Base-by-base conservation (phyloP, 345 rosid genomes). In the Melastoma malabathricum region DNA sequence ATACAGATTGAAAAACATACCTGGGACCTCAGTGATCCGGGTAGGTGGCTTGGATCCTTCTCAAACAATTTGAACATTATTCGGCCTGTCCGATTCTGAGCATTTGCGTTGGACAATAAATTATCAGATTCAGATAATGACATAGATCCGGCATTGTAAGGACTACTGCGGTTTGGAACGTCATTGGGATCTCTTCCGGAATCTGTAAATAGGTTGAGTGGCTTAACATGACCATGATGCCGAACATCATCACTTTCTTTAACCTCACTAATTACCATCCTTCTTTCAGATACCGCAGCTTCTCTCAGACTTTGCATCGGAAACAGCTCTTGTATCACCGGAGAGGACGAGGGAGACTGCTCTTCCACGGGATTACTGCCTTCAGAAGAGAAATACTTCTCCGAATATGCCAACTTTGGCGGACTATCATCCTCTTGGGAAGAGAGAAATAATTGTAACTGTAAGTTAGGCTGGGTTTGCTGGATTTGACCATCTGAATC, bases 121-220 rank as follows among this genome's bases (percentile, higher is more conserved):
- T 72, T 86, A 59, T 88, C 97, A 17, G 97, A 88, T 47, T 94
- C 97, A 56, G 97, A 84, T 52, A 94, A 88, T n/a, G 89, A 83
- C 1, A 73, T 66, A 58, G 80, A 84, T 55, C 88, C 97, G 57
- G 74, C 66, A 56, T 76, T 90, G 68, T 75, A 71, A 16, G 76
- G 72, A 4, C 66, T 72, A 59, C 64, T 76, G 68, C 73, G 83
- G 60, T 64, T 66, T 47, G 68, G 70, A 62, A 73, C 48, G 59
- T 67, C 74, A 29, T 66, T 70, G 12, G 58, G 53, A 59, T 67
- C 80, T 72, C 58, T 72, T 56, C 64, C 67, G 50, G 83, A 61
- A 43, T 61, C 64, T 52, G 84, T 72, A 64, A 84, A 88, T 66
- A 88, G 92, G 44, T 88, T 88, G 50, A 88, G 82, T 1, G 95